Conservation (phyloP, 179 eudicot genomes). For the Dionaea muscipula region DNA sequence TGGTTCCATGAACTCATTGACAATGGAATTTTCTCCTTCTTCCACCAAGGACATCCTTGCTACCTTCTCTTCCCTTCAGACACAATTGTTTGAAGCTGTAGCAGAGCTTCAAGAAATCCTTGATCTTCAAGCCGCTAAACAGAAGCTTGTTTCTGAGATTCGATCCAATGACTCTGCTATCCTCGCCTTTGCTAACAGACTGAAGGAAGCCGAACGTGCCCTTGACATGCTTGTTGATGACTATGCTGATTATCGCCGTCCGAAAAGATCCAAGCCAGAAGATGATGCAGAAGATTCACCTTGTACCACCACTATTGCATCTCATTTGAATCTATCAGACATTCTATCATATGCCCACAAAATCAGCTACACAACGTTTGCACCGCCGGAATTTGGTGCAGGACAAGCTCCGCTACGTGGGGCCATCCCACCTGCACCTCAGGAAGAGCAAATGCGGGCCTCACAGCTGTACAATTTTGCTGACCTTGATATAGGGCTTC, state of each 20-base stretch:
- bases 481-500: constrained; percentile 69
- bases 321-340: constrained; percentile 55
- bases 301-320: constrained; percentile 45
- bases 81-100: constrained; percentile 76
- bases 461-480: constrained; percentile 77
- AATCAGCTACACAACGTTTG: constrained; percentile 94
- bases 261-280: constrained; percentile 50
- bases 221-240: constrained; percentile 84
- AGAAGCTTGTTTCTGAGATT: constrained; percentile 52
- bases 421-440: constrained; percentile 95
- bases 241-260: constrained; percentile 70
- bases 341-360: constrained; percentile 77
- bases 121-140: constrained; percentile 74
- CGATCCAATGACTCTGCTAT: constrained; percentile 47
- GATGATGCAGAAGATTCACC: constrained; percentile 27
- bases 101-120: constrained; percentile 89
- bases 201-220: constrained; percentile 66
- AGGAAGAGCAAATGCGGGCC: constrained; percentile 91
- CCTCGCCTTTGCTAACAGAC: constrained; percentile 76
- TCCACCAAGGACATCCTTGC: constrained; percentile 53
- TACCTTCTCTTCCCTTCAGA: constrained; percentile 59
- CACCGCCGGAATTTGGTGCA: constrained; percentile 89
- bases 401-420: constrained; percentile 79
- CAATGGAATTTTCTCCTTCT: constrained; percentile 43
- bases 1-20: constrained; percentile 27